These are phyloP conservation scores for Solanum virginianum DNA, from an alignment of 257 asterid species.

Conservation along the genomic window DNA sequence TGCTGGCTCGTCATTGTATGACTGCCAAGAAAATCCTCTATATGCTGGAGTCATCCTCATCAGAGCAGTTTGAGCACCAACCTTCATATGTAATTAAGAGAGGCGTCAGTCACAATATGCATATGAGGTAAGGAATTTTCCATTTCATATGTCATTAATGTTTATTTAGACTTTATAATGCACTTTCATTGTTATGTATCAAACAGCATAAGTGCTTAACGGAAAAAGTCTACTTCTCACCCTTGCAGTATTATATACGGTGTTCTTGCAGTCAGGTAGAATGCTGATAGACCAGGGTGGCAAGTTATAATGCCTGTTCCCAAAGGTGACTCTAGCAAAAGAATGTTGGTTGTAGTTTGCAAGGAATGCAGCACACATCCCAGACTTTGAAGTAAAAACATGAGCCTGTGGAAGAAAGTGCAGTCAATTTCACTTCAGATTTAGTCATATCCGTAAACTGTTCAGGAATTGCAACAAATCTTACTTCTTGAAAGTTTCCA, in stretches of 20 bases:
- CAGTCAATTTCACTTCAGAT: background rate
- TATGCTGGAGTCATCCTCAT: slow-evolving; percentile 80
- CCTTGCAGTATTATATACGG: slow-evolving; percentile 92
- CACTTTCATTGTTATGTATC: background rate
- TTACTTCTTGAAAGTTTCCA: slow-evolving; percentile 93
- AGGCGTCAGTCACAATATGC: background rate
- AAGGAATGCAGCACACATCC: slow-evolving; percentile 88
- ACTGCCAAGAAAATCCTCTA: slow-evolving; percentile 59
- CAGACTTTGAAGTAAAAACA: slow-evolving; percentile 57
- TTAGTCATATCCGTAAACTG: background rate
- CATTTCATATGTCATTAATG: background rate
- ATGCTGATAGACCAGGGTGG: slow-evolving; percentile 99
- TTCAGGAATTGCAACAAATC: background rate
- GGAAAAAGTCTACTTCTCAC: slow-evolving; percentile 27
- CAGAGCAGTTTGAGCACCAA: slow-evolving; percentile 85
- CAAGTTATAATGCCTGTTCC: slow-evolving; percentile 59
- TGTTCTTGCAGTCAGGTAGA: slow-evolving; percentile 92
- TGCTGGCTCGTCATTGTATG: slow-evolving; percentile 77
- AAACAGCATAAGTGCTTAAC: background rate
- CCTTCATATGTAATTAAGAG: slow-evolving; percentile 26
- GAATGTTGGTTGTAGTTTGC: slow-evolving; percentile 70
- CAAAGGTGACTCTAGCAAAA: slow-evolving; percentile 62
- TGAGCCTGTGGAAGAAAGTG: slow-evolving; percentile 47
- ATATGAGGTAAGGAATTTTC: background rate
- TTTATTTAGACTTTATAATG: background rate